Conservation (phyloP, 139 green algal species). For the Monoraphidium neglectum region DNA sequence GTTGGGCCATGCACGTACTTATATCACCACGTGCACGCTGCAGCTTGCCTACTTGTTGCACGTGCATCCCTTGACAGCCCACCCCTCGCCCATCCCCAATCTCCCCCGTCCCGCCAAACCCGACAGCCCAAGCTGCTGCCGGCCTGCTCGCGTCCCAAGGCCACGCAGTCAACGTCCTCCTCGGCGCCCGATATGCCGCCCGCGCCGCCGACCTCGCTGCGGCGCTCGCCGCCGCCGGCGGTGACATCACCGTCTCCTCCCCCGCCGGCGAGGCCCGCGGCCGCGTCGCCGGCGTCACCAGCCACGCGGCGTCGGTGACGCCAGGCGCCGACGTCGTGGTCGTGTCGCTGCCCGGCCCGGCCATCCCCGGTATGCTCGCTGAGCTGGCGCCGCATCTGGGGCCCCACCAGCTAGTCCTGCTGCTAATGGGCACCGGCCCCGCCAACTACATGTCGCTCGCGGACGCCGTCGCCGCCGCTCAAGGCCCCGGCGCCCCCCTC, state of each 20-base stretch:
- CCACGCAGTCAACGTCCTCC: neutral
- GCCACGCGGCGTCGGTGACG: neutral
- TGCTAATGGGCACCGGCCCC: neutral
- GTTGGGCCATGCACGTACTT: too few species aligned
- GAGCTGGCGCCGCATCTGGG: neutral
- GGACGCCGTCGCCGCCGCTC: neutral
- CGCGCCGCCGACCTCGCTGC: neutral
- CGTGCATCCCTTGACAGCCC: neutral
- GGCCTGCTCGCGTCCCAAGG: neutral
- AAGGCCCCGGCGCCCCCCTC: neutral
- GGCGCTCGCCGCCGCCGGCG: neutral
- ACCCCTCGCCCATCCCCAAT: neutral
- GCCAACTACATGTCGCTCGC: neutral
- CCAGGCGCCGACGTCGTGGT: neutral
- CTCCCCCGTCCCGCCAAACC: neutral
- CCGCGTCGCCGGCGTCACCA: neutral
- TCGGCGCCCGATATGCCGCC: neutral
- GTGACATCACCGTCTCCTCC: neutral
- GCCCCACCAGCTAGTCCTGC: neutral
- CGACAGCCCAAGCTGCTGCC: constrained; percentile 1
- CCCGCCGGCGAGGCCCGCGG: neutral
- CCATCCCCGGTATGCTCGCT: neutral
- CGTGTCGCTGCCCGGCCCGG: constrained; percentile 8
- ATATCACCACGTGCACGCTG: too few species aligned
- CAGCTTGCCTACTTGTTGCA: neutral